A percentile compares a stretch with the other conserved stretches of the same genome.
Evolutionary conservation across 75 land plant genomes (phyloP).

Genomic region (Pinus albicaulis): DNA sequence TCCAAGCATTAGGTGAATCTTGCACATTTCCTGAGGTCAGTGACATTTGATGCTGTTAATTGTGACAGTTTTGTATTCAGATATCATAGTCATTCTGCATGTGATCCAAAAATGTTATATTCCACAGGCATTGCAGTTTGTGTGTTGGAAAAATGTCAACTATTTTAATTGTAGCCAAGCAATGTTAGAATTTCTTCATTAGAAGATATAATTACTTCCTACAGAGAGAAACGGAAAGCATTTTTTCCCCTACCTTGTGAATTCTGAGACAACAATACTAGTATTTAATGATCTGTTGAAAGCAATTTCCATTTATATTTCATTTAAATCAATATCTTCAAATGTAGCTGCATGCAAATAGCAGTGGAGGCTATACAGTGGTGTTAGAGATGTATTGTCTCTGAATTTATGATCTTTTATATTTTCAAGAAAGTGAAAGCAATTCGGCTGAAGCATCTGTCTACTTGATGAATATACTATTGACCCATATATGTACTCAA

Average conservation of each 20-base stretch:
- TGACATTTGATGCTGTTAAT: background rate
- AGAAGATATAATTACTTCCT: too few relatives aligned
- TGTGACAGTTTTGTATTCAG: background rate
- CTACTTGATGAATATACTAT: background rate
- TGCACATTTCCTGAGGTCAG: background rate
- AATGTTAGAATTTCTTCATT: background rate
- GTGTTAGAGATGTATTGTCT: background rate
- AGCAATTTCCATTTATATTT: background rate
- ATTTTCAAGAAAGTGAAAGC: background rate
- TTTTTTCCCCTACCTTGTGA: background rate
- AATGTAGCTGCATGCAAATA: background rate
- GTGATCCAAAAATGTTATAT: too few relatives aligned
- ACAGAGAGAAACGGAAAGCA: background rate
- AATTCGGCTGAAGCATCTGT: background rate
- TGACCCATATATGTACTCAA: background rate
- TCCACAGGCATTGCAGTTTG: too few relatives aligned
- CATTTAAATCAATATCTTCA: background rate
- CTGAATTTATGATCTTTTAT: background rate
- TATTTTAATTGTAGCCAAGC: background rate
- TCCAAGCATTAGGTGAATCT: conserved; percentile 15
- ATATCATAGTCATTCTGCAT: too few relatives aligned
- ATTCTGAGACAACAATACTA: background rate
- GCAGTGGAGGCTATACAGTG: background rate
- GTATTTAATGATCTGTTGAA: background rate
- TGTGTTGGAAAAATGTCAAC: background rate